Evolutionary conservation across 768 basidiomycete species (phyloP), one percentile per base, ranked within the genome.

Genomic region (Agaricus bisporus): DNA sequence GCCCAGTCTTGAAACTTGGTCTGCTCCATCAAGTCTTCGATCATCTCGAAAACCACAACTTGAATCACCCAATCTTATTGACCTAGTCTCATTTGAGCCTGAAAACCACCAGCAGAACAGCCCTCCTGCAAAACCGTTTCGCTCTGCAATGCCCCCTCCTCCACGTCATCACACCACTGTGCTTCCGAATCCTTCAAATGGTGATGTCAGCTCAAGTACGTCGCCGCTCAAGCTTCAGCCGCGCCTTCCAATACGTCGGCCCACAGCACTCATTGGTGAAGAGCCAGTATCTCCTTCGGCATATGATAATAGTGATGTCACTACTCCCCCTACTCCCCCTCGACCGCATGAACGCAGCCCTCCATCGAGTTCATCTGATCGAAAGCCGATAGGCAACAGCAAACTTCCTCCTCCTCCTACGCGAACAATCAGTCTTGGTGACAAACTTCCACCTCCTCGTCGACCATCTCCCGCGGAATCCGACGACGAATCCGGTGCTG

Each of bases 381-480:
- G 50, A 15, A 78, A 72, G 57, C 53, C 63, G 0, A 50, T 78
- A 15, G 73, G 74, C 22, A 60, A 65, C 41, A 63, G 65, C 35
- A 76, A 67, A 54, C 76, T 84, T 20, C 86, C 80, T 0, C 89
- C 89, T 0, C 89, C 89, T 0, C 89, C 89, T 0, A 86, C 82
- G 0, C 85, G 89, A 5, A 84, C 73, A 0, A 89, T 90, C 42
- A 86, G 70, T 1, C 71, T 77, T 0, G 84, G 86, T 0, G 85
- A 84, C 59, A 88, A 81, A 59, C 73, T 89, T 14, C 88, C 89
- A 5, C 79, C 85, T 2, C 64, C 80, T 22, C 78, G 84, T 25
- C 76, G 75, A 4, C 66, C 63, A 1, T 67, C 73, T 0, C 73
- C 75, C 52, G 38, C 38, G 12, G 79, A 68, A 37, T 73, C 75